Evolutionary conservation across 352 stramenopile genomes (phyloP), one percentile per base, ranked within the genome.

Genomic region (Globisporangium paroecandrum): DNA sequence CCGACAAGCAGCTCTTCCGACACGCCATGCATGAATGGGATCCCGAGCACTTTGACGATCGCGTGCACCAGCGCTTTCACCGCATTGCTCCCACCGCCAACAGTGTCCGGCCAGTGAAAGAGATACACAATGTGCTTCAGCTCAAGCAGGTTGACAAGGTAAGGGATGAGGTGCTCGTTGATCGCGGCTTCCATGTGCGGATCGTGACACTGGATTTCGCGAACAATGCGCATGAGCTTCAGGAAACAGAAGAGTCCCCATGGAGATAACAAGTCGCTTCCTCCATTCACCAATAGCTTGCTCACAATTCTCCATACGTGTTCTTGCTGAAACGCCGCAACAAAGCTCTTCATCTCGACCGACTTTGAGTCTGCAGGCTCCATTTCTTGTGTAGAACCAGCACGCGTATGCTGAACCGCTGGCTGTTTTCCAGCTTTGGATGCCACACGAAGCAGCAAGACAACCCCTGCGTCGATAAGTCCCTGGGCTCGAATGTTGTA

Each of bases 171-270:
- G 38, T 85, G 69, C 24, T 87, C 68, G 29, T 91, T 90, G 15
- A 91, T 74, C 3, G 76, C 67, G 0, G 78, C 56, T 59, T 90
- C 81, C 58, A 83, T 77, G 47, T 71, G 65, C 9, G 66, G 47
- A 8, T 83, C 71, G 57, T 71, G 78, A 62, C 76, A 77, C 61
- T 85, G 76, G 68, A 85, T 87, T 69, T 96, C 88, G 1, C 77
- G 79, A 5, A 97, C 73, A 61, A 86, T 85, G 15, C 83, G 80
- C 56, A 94, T 76, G 61, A 94, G 74, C 61, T 93, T 93, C 29
- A 97, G 74, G 20, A 94, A 88, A 60, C 80, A 96, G 62, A 95
- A 93, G 12, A 96, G 69, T 0, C 90, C 90, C 82, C 79, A 93
- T 1, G 90, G 90, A 6, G 88, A 96, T 49, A 97, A 53, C 5